These are phyloP conservation scores for Pythium insidiosum DNA, from an alignment of 352 stramenopile species.

Conservation along the genomic window DNA sequence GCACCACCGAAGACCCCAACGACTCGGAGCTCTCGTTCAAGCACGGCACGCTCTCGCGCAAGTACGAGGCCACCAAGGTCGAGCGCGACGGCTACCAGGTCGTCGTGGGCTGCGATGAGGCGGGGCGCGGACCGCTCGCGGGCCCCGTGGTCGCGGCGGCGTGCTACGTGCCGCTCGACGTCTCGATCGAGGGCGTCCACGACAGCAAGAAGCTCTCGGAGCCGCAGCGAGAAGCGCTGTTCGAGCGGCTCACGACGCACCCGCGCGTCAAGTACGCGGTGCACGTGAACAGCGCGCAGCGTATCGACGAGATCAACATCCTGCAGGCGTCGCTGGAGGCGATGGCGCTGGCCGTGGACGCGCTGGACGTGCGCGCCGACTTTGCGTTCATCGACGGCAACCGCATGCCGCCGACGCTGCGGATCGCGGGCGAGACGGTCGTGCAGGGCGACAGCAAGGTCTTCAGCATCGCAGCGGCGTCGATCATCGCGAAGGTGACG, in stretches of 20 bases:
- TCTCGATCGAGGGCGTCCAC: conserved; percentile 81
- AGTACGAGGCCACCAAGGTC: conserved; percentile 41
- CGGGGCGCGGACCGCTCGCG: conserved; percentile 91
- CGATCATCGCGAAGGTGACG: conserved; percentile 97
- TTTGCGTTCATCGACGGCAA: conserved; percentile 97
- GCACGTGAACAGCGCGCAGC: conserved; percentile 52
- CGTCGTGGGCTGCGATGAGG: conserved; percentile 95
- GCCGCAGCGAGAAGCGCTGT: conserved; percentile 89
- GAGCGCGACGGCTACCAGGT: conserved; percentile 40
- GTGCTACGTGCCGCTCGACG: conserved; percentile 65
- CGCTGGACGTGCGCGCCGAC: conserved; percentile 30
- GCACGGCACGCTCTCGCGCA: conserved; percentile 46
- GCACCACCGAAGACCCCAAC: too few species aligned
- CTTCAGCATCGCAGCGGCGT: conserved; percentile 96
- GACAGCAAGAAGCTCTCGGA: conserved; percentile 97
- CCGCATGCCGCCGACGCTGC: conserved; percentile 86
- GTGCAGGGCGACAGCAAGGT: conserved; percentile 95
- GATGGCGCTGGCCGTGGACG: conserved; percentile 89
- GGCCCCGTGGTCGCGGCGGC: conserved; percentile 83
- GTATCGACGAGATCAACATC: conserved; percentile 99
- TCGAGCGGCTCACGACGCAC: conserved; percentile 75
- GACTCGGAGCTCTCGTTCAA: conserved; percentile 15
- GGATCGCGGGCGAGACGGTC: conserved; percentile 82
- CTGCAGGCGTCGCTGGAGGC: conserved; percentile 95
- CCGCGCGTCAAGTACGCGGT: conserved; percentile 85